phyloP scores from a whole-genome alignment of 495 filamentous ascomycete species.

The Aspergillus heteromorphus region DNA sequence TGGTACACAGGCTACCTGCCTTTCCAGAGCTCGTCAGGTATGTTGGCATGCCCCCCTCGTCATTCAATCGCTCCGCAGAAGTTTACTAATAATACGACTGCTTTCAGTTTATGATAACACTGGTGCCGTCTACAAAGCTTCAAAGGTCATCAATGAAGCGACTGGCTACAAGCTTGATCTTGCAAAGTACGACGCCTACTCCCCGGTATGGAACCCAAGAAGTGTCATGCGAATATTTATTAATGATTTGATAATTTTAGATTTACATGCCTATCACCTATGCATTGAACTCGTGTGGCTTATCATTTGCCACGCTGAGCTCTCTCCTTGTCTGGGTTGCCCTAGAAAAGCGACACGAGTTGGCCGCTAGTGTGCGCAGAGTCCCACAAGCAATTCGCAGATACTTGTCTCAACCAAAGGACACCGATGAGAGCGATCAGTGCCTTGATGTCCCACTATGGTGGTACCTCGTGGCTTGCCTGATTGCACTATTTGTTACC shows the following conservation, averaged over 20 bases:
- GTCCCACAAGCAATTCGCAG: slow-evolving; percentile 8
- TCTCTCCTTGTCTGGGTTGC: slow-evolving; percentile 63
- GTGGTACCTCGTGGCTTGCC: slow-evolving; percentile 70
- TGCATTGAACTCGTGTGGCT: slow-evolving; percentile 63
- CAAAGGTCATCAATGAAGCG: slow-evolving; percentile 56
- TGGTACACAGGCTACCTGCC: slow-evolving; percentile 38
- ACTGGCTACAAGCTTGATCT: slow-evolving; percentile 64
- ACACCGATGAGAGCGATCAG: slow-evolving; percentile 13
- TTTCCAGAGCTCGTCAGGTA: slow-evolving; percentile 25
- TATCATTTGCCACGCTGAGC: slow-evolving; percentile 75
- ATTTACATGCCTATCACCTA: slow-evolving; percentile 83
- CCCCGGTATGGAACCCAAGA: slow-evolving; percentile 28
- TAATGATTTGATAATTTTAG: slow-evolving; percentile 13
- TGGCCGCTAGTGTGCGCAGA: slow-evolving; percentile 12
- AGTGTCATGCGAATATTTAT: neutral
- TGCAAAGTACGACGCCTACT: slow-evolving; percentile 66
- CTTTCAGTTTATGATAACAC: slow-evolving; percentile 70
- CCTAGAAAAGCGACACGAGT: slow-evolving; percentile 33
- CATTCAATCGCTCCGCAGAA: too few species aligned
- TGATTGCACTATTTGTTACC: slow-evolving; percentile 64
- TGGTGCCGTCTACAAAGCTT: slow-evolving; percentile 69
- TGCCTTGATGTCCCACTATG: slow-evolving; percentile 70
- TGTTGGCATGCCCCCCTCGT: neutral
- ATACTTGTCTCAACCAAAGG: slow-evolving; percentile 49
- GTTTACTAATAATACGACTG: neutral